phyloP scores from a whole-genome alignment of 495 filamentous ascomycete species.

The Chlorociboria aeruginascens region DNA sequence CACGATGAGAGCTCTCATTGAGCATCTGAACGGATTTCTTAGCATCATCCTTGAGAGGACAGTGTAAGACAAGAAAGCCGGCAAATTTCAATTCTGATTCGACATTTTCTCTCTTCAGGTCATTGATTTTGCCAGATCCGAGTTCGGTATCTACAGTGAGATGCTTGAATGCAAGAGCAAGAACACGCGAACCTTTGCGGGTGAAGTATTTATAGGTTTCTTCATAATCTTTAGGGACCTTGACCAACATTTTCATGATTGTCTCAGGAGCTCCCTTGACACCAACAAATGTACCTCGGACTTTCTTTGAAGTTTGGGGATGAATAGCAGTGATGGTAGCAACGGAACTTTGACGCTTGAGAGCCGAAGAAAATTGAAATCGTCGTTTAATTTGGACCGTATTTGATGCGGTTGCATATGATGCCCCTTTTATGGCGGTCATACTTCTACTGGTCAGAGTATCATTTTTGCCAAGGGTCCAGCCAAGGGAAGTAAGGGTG shows the following conservation, averaged over 20 bases:
- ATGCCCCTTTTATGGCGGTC: slow-evolving; percentile 28
- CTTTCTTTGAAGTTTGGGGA: slow-evolving; percentile 55
- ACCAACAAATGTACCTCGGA: slow-evolving; percentile 73
- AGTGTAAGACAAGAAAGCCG: slow-evolving; percentile 91
- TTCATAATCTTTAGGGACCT: slow-evolving; percentile 79
- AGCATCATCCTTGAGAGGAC: slow-evolving; percentile 92
- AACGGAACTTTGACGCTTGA: slow-evolving; percentile 93
- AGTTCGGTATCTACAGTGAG: slow-evolving; percentile 70
- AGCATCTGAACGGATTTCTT: slow-evolving; percentile 90
- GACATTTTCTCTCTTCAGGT: slow-evolving; percentile 82
- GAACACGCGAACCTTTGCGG: slow-evolving; percentile 82
- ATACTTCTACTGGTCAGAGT: slow-evolving; percentile 49
- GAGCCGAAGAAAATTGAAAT: slow-evolving; percentile 94
- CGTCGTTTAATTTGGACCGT: slow-evolving; percentile 87
- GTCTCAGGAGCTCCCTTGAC: slow-evolving; percentile 98
- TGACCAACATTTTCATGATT: slow-evolving; percentile 80
- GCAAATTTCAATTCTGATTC: slow-evolving; percentile 79
- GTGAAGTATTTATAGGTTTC: slow-evolving; percentile 98
- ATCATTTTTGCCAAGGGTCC: slow-evolving; percentile 82
- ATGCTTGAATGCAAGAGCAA: slow-evolving; percentile 89
- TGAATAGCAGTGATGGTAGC: slow-evolving; percentile 63
- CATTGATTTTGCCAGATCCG: slow-evolving; percentile 74
- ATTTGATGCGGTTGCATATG: slow-evolving; percentile 33
- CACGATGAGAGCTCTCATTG: slow-evolving; percentile 95
- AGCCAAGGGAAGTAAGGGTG: slow-evolving; percentile 77